phyloP scores from a whole-genome alignment of 805 yeast genomes.

The Metahyphopichia silvanorum region DNA sequence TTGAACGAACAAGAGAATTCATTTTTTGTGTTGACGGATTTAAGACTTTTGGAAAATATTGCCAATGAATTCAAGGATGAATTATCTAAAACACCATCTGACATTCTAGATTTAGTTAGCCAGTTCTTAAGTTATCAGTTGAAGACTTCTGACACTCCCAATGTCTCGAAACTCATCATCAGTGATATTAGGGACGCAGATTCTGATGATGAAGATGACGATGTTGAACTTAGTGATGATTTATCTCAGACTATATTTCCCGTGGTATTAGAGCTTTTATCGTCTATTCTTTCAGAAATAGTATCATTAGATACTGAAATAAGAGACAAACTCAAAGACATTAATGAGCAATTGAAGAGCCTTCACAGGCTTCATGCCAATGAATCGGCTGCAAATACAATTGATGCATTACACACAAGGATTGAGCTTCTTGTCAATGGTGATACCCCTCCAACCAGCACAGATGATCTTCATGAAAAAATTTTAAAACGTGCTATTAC shows the following conservation, averaged over 20 bases:
- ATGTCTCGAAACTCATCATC: background rate
- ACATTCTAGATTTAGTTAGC: slow-evolving; percentile 44
- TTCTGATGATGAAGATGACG: slow-evolving; percentile 28
- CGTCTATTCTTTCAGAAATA: slow-evolving; percentile 34
- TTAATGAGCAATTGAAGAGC: slow-evolving; percentile 17
- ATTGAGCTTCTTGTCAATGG: slow-evolving; percentile 27
- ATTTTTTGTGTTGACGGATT: slow-evolving; percentile 52
- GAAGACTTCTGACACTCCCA: background rate
- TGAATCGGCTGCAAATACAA: slow-evolving; percentile 4
- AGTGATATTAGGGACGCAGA: too few relatives aligned
- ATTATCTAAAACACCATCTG: slow-evolving; percentile 53
- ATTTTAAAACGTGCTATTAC: slow-evolving; percentile 57
- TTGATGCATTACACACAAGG: slow-evolving; percentile 23
- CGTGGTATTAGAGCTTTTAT: slow-evolving; percentile 30
- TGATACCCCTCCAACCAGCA: slow-evolving; percentile 15
- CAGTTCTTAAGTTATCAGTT: slow-evolving; percentile 10
- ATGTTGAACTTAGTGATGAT: slow-evolving; percentile 16
- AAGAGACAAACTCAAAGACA: slow-evolving; percentile 22
- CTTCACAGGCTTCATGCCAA: slow-evolving; percentile 6
- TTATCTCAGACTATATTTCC: slow-evolving; percentile 18
- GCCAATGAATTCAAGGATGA: slow-evolving; percentile 56
- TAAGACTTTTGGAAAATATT: slow-evolving; percentile 62
- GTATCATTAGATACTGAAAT: slow-evolving; percentile 25
- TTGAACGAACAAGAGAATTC: slow-evolving; percentile 34
- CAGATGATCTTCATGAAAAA: slow-evolving; percentile 32